Conservation (phyloP, 2,329 filamentous ascomycete genomes). For the Verticillium nubilum region DNA sequence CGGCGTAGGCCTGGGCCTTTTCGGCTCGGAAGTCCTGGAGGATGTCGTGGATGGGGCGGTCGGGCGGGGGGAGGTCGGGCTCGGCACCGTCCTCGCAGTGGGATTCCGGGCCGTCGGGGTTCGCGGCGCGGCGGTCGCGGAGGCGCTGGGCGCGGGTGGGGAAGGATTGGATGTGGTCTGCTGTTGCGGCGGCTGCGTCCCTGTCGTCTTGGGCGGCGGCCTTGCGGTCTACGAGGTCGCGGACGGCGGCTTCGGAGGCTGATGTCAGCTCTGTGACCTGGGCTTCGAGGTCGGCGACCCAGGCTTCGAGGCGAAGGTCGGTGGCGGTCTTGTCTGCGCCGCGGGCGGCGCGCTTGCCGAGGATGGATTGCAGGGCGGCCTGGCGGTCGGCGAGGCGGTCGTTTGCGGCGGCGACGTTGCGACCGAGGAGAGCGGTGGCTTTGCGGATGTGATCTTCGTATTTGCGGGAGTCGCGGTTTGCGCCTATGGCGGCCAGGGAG, state of each 20-base stretch:
- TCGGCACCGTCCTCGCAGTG: constrained; percentile 16
- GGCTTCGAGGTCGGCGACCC: constrained; percentile 31
- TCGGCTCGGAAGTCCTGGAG: constrained; percentile 28
- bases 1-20: constrained; percentile 36
- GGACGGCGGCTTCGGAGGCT: constrained; percentile 39
- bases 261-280: constrained; percentile 36
- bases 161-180: constrained; percentile 7
- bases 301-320: constrained; percentile 30
- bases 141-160: constrained; percentile 2
- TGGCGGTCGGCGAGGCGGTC: constrained; percentile 35
- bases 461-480: constrained; percentile 29
- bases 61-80: constrained; percentile 6
- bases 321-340: constrained; percentile 27
- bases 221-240: constrained; percentile 43
- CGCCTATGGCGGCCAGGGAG: constrained; percentile 36
- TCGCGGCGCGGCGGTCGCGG: constrained; percentile 16
- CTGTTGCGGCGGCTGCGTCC: constrained; percentile 29
- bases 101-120: constrained; percentile 12
- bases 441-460: constrained; percentile 43
- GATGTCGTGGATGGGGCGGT: constrained; percentile 22
- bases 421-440: constrained; percentile 36
- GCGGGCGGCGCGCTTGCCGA: constrained; percentile 29
- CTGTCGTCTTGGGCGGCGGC: constrained; percentile 44
- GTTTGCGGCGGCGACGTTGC: constrained; percentile 42
- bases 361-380: constrained; percentile 22